These are phyloP conservation scores for Ophiocordyceps camponoti-rufipedis DNA, from an alignment of 2,329 filamentous ascomycete species.

Conservation along the genomic window DNA sequence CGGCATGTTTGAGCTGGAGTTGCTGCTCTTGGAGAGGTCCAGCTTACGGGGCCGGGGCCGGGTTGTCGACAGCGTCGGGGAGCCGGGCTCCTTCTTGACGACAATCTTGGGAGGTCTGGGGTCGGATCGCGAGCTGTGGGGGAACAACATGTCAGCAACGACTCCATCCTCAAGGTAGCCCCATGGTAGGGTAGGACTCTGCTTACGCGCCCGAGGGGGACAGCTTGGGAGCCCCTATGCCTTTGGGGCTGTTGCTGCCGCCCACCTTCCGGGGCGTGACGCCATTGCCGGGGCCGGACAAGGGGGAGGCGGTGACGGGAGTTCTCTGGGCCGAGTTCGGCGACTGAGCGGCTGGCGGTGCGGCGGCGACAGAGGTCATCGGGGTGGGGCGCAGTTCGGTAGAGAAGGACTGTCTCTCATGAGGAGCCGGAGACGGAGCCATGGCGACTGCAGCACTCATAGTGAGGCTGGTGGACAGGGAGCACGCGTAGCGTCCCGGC, in stretches of 20 bases:
- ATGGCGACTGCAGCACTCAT: constrained; percentile 54
- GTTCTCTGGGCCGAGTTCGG: constrained; percentile 27
- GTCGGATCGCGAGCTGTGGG: constrained; percentile 1
- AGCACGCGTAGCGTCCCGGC: too few species aligned
- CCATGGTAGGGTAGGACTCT: not conserved
- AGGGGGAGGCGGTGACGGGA: constrained; percentile 7
- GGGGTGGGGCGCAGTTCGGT: constrained; percentile 26
- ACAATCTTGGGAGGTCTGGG: constrained; percentile 55
- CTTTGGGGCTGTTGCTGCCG: constrained; percentile 30
- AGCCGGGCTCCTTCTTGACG: constrained; percentile 91
- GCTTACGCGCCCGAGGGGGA: constrained; percentile 44
- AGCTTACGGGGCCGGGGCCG: constrained; percentile 49
- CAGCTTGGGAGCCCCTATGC: constrained; percentile 22
- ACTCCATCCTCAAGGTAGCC: too few species aligned
- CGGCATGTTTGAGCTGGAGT: constrained; percentile 31
- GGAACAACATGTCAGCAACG: constrained; percentile 3
- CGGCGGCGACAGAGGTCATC: not conserved
- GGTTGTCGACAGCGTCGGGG: constrained; percentile 57
- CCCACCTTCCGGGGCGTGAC: constrained; percentile 24
- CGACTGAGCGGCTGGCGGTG: constrained; percentile 6
- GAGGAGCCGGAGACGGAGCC: constrained; percentile 49
- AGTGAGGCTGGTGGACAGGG: constrained; percentile 11
- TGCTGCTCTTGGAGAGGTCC: constrained; percentile 51
- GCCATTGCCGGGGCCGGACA: constrained; percentile 15
- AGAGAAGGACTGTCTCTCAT: constrained; percentile 41